These are phyloP conservation scores for Talaromyces marneffei DNA, from an alignment of 2,329 filamentous ascomycete species.

Conservation along the genomic window DNA sequence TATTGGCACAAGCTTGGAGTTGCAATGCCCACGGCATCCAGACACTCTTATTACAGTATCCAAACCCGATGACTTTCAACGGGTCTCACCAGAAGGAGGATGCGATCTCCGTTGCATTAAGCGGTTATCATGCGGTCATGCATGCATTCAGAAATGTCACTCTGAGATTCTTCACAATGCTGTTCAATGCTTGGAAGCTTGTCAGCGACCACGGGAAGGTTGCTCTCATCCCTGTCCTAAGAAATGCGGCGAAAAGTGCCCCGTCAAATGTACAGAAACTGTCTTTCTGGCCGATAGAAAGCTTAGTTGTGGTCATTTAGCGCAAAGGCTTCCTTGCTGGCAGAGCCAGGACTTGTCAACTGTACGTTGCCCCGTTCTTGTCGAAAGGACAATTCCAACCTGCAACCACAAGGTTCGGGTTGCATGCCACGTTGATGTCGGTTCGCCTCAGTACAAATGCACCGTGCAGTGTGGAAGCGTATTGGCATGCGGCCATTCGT, in stretches of 20 bases:
- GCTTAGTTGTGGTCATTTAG: conserved; percentile 29
- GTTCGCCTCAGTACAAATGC: conserved; percentile 43
- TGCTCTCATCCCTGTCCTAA: conserved; percentile 41
- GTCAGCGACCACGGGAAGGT: conserved; percentile 28
- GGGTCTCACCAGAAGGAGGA: conserved; percentile 56
- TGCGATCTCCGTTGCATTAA: conserved; percentile 48
- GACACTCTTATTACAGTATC: conserved; percentile 47
- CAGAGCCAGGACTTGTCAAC: conserved; percentile 39
- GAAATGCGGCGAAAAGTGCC: conserved; percentile 39
- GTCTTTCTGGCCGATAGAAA: conserved; percentile 23
- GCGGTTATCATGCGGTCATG: conserved; percentile 42
- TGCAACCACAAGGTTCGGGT: conserved; percentile 53
- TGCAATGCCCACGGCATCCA: conserved; percentile 58
- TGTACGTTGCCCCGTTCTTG: conserved; percentile 46
- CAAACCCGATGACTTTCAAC: conserved; percentile 53
- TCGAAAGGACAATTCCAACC: conserved; percentile 46
- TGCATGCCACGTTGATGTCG: conserved; percentile 46
- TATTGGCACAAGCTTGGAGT: conserved; percentile 47
- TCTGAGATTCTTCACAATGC: conserved; percentile 38
- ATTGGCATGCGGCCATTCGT: conserved; percentile 56
- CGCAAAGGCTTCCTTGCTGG: conserved; percentile 29
- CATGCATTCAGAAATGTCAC: conserved; percentile 43
- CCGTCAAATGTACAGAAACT: conserved; percentile 26
- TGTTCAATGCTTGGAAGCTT: conserved; percentile 39
- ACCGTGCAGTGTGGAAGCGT: conserved; percentile 39